phyloP scores from a whole-genome alignment of 2,329 filamentous ascomycete genomes.

The Cordyceps sp. region DNA sequence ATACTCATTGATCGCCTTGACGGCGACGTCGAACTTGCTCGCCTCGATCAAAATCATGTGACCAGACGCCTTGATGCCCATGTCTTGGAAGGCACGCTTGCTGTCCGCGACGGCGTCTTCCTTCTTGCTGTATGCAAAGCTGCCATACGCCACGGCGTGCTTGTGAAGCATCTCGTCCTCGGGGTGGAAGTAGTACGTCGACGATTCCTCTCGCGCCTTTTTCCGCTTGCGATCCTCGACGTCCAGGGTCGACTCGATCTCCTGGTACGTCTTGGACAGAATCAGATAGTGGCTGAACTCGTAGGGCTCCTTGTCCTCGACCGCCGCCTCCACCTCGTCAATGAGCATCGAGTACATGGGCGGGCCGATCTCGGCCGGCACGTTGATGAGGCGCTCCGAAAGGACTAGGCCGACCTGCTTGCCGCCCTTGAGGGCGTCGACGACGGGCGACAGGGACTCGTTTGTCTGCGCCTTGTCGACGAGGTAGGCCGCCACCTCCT shows the following conservation, averaged over 20 bases:
- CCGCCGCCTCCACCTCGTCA: conserved; percentile 76
- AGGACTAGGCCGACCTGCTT: conserved; percentile 68
- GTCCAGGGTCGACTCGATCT: conserved; percentile 69
- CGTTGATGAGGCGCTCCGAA: conserved; percentile 90
- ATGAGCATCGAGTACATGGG: conserved; percentile 90
- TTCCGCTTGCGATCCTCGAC: conserved; percentile 43
- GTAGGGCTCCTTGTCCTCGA: conserved; percentile 85
- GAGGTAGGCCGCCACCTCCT: conserved; percentile 58
- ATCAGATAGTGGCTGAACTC: conserved; percentile 87
- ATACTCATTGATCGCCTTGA: conserved; percentile 62
- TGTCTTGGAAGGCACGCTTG: conserved; percentile 85
- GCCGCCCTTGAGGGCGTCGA: conserved; percentile 33
- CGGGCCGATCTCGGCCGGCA: conserved; percentile 82
- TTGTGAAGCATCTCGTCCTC: conserved; percentile 83
- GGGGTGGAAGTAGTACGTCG: conserved; percentile 81
- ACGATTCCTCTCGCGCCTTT: conserved; percentile 42
- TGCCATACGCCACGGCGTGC: conserved; percentile 52
- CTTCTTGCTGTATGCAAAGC: conserved; percentile 65
- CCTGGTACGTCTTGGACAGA: conserved; percentile 79
- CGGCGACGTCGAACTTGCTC: conserved; percentile 55
- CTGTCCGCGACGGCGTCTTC: conserved; percentile 74
- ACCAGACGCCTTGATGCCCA: conserved; percentile 72
- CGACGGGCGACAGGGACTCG: conserved; percentile 37
- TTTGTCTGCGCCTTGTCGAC: conserved; percentile 34
- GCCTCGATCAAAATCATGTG: conserved; percentile 79